Evolutionary conservation across 2,329 filamentous ascomycete genomes (phyloP).

Genomic region (Beauveria scarabaeidicola): DNA sequence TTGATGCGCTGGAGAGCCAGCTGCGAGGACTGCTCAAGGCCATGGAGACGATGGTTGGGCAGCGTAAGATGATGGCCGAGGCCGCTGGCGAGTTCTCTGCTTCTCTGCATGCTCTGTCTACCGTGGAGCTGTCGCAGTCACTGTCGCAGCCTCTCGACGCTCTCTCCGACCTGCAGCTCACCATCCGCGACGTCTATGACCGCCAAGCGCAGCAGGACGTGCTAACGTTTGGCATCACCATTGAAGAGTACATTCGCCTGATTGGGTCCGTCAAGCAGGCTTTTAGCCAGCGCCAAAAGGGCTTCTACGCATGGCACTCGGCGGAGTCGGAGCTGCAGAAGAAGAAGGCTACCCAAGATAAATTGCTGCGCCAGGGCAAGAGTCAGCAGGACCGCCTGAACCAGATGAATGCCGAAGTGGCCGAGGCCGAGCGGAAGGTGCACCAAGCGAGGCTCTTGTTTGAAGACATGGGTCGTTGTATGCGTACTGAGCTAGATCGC

Average conservation of each 20-base stretch:
- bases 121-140: constrained; percentile 82
- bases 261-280: constrained; percentile 93
- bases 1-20: constrained; percentile 88
- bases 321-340: constrained; percentile 89
- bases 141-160: constrained; percentile 85
- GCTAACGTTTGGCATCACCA: constrained; percentile 90
- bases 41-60: constrained; percentile 84
- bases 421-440: constrained; percentile 88
- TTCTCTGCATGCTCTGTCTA: constrained; percentile 84
- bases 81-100: constrained; percentile 88
- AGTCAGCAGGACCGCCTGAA: constrained; percentile 92
- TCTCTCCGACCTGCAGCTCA: constrained; percentile 85
- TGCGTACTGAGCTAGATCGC: constrained; percentile 82
- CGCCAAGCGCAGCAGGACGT: constrained; percentile 96
- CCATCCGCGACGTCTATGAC: constrained; percentile 90
- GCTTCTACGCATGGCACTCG: constrained; percentile 87
- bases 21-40: constrained; percentile 85
- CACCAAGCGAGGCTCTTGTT: constrained; percentile 86
- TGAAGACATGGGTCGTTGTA: constrained; percentile 92
- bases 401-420: constrained; percentile 85
- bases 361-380: constrained; percentile 87
- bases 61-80: constrained; percentile 89
- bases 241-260: constrained; percentile 94
- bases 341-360: constrained; percentile 81
- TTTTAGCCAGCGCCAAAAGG: constrained; percentile 87